These are phyloP conservation scores for Exophiala aquamarina DNA, from an alignment of 2,329 filamentous ascomycete genomes.

Conservation along the genomic window DNA sequence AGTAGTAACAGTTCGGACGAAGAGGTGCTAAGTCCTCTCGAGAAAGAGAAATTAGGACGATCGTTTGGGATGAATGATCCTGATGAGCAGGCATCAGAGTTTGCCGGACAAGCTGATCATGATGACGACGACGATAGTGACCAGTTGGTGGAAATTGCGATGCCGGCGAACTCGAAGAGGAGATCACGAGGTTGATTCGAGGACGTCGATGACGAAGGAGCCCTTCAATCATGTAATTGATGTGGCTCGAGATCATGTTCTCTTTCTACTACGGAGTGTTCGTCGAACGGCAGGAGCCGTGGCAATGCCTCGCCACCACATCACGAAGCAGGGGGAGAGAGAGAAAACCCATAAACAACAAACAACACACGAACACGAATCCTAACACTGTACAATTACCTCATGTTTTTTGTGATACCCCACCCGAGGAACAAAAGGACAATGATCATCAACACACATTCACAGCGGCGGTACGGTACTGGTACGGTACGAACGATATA, in stretches of 20 bases:
- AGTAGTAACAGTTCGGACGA: constrained; percentile 31
- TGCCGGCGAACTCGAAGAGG: constrained; percentile 36
- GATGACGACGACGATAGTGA: constrained; percentile 28
- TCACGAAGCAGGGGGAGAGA: no score
- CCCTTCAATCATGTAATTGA: neutral
- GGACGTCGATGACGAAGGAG: neutral
- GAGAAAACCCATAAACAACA: constrained; percentile 3
- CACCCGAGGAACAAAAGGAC: constrained; percentile 5
- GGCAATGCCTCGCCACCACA: no score
- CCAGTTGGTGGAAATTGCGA: constrained; percentile 46
- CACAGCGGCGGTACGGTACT: no score
- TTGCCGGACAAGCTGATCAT: constrained; percentile 28
- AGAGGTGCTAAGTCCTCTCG: constrained; percentile 24
- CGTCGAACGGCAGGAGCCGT: no score
- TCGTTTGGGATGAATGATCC: constrained; percentile 19
- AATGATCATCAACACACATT: no score
- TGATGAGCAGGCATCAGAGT: constrained; percentile 28
- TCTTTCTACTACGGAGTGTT: no score
- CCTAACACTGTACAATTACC: constrained; percentile 14
- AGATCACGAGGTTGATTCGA: constrained; percentile 22
- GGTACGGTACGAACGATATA: no score
- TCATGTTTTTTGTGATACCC: constrained; percentile 14
- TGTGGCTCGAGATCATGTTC: no score
- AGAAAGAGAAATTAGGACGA: constrained; percentile 22
- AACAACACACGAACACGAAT: neutral